phyloP scores from a whole-genome alignment of 2,329 filamentous ascomycete species.

The Talaromyces amestolkiae region DNA sequence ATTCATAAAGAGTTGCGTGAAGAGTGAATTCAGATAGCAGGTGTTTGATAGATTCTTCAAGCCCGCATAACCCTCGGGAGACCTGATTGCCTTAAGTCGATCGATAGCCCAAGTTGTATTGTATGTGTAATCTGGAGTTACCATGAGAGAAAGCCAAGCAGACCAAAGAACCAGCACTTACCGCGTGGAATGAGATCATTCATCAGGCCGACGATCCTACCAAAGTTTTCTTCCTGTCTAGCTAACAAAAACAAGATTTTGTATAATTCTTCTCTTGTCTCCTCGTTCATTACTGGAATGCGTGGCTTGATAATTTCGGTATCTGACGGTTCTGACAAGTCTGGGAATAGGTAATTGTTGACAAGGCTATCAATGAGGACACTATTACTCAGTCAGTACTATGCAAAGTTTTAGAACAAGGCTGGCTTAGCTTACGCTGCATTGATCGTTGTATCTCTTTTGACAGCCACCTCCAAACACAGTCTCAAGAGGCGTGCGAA shows the following conservation, averaged over 20 bases:
- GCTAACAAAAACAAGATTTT: slow-evolving; percentile 59
- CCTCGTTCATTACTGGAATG: slow-evolving; percentile 52
- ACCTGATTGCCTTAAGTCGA: slow-evolving; percentile 65
- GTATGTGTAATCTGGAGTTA: slow-evolving; percentile 53
- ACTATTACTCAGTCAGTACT: slow-evolving; percentile 25
- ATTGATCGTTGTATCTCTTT: slow-evolving; percentile 32
- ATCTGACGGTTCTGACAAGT: slow-evolving; percentile 38
- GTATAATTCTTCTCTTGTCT: slow-evolving; percentile 60
- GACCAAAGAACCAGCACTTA: slow-evolving; percentile 23
- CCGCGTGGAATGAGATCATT: slow-evolving; percentile 53
- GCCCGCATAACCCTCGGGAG: slow-evolving; percentile 78
- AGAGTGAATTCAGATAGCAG: slow-evolving; percentile 92
- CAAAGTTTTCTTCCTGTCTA: slow-evolving; percentile 51
- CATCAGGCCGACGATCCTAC: slow-evolving; percentile 53
- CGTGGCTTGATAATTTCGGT: slow-evolving; percentile 31
- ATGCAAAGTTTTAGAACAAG: neutral
- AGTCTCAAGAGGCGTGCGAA: slow-evolving; percentile 44
- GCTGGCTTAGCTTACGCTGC: slow-evolving; percentile 31
- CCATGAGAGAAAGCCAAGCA: neutral
- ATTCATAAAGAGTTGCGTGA: slow-evolving; percentile 97
- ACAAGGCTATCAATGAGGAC: slow-evolving; percentile 56
- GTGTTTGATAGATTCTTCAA: slow-evolving; percentile 92
- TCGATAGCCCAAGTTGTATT: slow-evolving; percentile 64
- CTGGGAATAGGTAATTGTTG: slow-evolving; percentile 65
- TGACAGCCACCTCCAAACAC: slow-evolving; percentile 41